phyloP scores from a whole-genome alignment of 371 early-diverging fungal species.

The Lichtheimia ramosa region DNA sequence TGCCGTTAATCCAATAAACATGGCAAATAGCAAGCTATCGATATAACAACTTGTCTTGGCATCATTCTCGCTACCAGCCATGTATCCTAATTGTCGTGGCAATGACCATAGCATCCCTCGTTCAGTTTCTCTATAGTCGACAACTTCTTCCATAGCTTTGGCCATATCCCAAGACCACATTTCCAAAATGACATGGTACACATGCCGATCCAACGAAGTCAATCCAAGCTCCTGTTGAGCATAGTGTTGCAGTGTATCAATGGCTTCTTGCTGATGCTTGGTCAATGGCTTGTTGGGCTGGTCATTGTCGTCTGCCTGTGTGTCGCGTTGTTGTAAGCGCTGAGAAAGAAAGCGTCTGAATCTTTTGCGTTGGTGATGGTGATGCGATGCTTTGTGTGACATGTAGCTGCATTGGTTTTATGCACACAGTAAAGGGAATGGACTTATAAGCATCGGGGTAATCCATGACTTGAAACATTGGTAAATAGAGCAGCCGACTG shows the following conservation, averaged over 20 bases:
- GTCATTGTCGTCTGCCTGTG: too few species aligned
- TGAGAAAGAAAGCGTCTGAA: too few species aligned
- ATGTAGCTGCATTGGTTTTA: too few species aligned
- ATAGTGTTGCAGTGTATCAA: conserved; percentile 14
- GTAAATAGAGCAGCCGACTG: too few species aligned
- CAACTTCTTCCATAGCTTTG: conserved; percentile 19
- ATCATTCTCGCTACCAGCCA: conserved; percentile 49
- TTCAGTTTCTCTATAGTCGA: conserved; percentile 35
- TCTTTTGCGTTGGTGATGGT: too few species aligned
- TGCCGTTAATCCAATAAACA: conserved; percentile 40
- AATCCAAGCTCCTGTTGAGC: conserved; percentile 20
- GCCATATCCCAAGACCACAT: conserved; percentile 27
- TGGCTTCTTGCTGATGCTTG: neutral
- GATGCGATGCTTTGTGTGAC: too few species aligned
- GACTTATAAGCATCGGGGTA: too few species aligned
- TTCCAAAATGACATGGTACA: conserved; percentile 12
- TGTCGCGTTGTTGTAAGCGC: too few species aligned
- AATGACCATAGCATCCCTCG: conserved; percentile 21
- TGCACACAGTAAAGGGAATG: too few species aligned
- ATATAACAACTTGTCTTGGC: conserved; percentile 58
- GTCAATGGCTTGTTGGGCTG: neutral
- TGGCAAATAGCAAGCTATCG: conserved; percentile 53
- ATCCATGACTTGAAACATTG: too few species aligned
- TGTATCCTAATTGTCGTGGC: neutral
- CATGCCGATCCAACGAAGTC: conserved; percentile 10